phyloP scores from a whole-genome alignment of 495 filamentous ascomycete species.

The Neurospora discreta region DNA sequence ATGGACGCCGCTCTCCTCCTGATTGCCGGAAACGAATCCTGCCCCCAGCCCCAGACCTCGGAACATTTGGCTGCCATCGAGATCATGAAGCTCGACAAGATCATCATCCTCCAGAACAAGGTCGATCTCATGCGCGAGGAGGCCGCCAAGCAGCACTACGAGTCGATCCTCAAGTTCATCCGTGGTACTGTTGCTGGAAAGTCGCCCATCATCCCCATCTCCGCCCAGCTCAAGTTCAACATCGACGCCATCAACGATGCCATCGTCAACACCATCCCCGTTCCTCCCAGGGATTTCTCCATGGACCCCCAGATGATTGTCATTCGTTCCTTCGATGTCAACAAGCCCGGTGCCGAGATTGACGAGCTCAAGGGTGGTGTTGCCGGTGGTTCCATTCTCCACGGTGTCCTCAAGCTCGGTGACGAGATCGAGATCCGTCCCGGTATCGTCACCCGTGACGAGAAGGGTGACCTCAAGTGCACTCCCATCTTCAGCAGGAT shows the following conservation, averaged over 20 bases:
- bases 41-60: slow-evolving; percentile 97
- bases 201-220: slow-evolving; percentile 95
- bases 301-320: slow-evolving; percentile 94
- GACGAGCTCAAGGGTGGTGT: slow-evolving; percentile 98
- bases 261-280: slow-evolving; percentile 84
- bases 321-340: slow-evolving; percentile 97
- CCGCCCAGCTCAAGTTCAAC: slow-evolving; percentile 98
- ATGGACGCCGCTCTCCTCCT: slow-evolving; percentile 97
- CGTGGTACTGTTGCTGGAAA: slow-evolving; percentile 93
- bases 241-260: slow-evolving; percentile 96
- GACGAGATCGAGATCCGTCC: slow-evolving; percentile 98
- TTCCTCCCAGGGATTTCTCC: slow-evolving; percentile 80
- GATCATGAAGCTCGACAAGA: slow-evolving; percentile 97
- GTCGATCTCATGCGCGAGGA: slow-evolving; percentile 96
- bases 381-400: slow-evolving; percentile 91
- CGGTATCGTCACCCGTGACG: slow-evolving; percentile 87
- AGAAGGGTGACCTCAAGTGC: slow-evolving; percentile 89
- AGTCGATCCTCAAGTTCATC: slow-evolving; percentile 95
- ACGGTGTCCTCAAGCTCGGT: slow-evolving; percentile 86
- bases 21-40: slow-evolving; percentile 97
- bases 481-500: slow-evolving; percentile 92
- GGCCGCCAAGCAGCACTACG: slow-evolving; percentile 79
- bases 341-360: slow-evolving; percentile 99
- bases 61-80: slow-evolving; percentile 98
- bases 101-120: slow-evolving; percentile 99